Percentiles rank a stretch among this genome's conserved stretches.
phyloP scores from a whole-genome alignment of 2,329 filamentous ascomycete genomes.

The Sporothrix euskadiensis region DNA sequence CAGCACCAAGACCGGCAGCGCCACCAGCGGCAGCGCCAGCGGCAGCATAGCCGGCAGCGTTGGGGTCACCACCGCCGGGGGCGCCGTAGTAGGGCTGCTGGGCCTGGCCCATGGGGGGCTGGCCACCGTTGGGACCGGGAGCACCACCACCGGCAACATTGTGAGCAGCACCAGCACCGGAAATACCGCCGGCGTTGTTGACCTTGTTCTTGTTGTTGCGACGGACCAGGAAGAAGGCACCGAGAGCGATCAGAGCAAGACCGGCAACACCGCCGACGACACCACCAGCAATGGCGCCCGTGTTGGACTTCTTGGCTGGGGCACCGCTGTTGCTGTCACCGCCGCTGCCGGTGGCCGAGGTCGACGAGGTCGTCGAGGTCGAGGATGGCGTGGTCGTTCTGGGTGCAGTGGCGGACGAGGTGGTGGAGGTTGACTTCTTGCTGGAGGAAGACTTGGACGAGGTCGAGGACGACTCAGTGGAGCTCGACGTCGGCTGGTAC shows the following conservation, averaged over 20 bases:
- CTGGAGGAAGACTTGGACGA: constrained; percentile 6
- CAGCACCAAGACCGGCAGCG: constrained; percentile 8
- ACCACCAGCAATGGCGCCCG: constrained; percentile 39
- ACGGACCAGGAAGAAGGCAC: constrained; percentile 38
- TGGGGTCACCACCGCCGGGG: constrained; percentile 3
- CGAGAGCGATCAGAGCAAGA: constrained; percentile 37
- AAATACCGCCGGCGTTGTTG: background rate
- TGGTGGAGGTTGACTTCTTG: background rate
- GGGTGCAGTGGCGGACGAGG: background rate
- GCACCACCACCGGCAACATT: background rate
- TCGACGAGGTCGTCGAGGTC: background rate
- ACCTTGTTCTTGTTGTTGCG: constrained; percentile 33
- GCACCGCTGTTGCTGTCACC: background rate
- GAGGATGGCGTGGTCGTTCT: constrained; percentile 2
- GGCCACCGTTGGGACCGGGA: constrained; percentile 15
- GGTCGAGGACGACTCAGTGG: constrained; percentile 18
- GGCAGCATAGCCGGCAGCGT: background rate
- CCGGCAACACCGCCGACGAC: constrained; percentile 39
- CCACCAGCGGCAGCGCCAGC: background rate
- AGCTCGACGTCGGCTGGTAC: constrained; percentile 30
- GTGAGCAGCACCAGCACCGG: background rate
- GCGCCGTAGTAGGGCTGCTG: constrained; percentile 29
- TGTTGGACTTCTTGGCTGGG: constrained; percentile 16
- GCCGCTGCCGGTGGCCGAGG: background rate
- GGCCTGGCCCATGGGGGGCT: constrained; percentile 25